Base-by-base conservation (phyloP, 2,329 filamentous ascomycete genomes). In the Colletotrichum sp. region DNA sequence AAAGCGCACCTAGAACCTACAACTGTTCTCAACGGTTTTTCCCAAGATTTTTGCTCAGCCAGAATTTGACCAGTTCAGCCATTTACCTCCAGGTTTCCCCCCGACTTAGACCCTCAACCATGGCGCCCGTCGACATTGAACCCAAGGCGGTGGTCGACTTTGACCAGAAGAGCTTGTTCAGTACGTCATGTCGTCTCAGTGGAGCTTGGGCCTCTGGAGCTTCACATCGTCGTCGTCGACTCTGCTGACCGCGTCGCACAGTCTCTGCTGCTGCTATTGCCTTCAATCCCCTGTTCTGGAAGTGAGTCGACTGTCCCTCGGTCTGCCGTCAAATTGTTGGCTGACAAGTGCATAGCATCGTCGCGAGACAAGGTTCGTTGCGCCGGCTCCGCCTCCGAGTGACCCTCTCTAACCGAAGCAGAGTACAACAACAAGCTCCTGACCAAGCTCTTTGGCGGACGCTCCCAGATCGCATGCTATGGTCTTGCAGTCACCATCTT, bases 221-320 rank as follows among this genome's bases (percentile, higher is more conserved):
- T 66, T 65, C 68, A 18, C 64, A 24, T 43, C 54, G 21, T 38
- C 54, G 21, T 38, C 59, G 59, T 70, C 55, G 24, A 47, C 71
- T 54, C 31, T 57, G 51, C 15, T 29, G 33, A 58, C 51, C 31
- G 9, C 57, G 75, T 76, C 79, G 21, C 63, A 72, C 77, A 98
- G 96, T 97, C 78, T 94, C 95, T 78, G 94, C 93, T 62, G 89
- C 88, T 70, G 90, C 94, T 67, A 98, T 99, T 85, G 90, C 93
- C 63, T 98, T 99, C 86, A 99, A 99, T 85, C 97, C 97, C 27
- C 93, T 97, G n/a, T 98, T 98, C 85, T 99, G 97, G 97, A 99
- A 99, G 96, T 98, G 89, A 88, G 94, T 90, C n/a, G 58, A 69
- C 55, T 66, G 57, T 61, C 43, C 51, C 27, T 51, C 27, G 21